A percentile compares a stretch with the other conserved stretches of the same genome.
Evolutionary conservation across 306 rosid species (phyloP).

Genomic region (Herpetospermum pedunculosum): DNA sequence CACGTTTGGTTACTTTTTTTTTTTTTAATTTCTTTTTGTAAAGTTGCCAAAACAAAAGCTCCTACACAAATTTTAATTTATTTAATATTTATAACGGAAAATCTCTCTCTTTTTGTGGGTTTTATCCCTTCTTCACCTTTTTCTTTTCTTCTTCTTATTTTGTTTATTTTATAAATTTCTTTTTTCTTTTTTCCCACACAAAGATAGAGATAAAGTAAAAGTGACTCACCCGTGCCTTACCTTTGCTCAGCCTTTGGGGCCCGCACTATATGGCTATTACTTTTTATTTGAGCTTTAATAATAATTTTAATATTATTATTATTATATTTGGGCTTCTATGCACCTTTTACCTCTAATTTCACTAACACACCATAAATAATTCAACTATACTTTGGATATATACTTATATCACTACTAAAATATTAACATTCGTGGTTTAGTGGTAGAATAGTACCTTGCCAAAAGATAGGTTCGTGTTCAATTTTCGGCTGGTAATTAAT

Average conservation of each 20-base stretch:
- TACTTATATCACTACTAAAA: no score
- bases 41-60: conserved; percentile 10
- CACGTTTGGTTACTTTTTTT: conserved; percentile 15
- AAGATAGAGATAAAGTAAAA: conserved; percentile 28
- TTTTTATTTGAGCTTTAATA: not conserved
- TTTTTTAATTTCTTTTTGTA: not conserved
- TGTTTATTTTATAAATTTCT: not conserved
- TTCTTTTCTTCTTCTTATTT: conserved; percentile 1
- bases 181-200: not conserved
- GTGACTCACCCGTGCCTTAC: conserved; percentile 27
- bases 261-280: not conserved
- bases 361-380: no score
- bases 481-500: no score
- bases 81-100: not conserved
- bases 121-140: conserved; percentile 1
- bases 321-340: no score
- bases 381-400: no score
- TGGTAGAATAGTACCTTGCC: no score
- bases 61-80: not conserved
- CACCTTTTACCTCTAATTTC: no score
- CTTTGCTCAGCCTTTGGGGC: conserved; percentile 23
- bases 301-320: not conserved
- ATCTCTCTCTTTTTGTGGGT: not conserved
- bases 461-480: no score
- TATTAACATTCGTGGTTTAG: no score